Conservation (phyloP, 2,329 filamentous ascomycete genomes). For the Didymella keratinophila region DNA sequence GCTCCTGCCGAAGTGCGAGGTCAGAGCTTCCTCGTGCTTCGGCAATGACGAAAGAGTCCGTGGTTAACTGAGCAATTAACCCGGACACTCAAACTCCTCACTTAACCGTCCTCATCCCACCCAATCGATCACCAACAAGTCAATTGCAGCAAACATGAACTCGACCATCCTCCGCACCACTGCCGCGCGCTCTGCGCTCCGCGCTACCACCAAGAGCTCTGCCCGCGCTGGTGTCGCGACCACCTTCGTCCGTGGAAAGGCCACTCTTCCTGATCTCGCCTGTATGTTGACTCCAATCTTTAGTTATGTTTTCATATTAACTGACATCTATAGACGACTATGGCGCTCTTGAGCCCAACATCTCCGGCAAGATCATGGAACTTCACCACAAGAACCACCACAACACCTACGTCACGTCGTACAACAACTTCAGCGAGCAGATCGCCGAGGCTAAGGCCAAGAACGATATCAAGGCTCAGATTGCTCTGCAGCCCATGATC, state of each 20-base stretch:
- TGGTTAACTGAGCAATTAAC: slow-evolving; percentile 18
- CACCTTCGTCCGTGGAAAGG: slow-evolving; percentile 85
- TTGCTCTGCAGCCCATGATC: slow-evolving; percentile 65
- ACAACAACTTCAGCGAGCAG: slow-evolving; percentile 81
- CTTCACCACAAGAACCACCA: slow-evolving; percentile 95
- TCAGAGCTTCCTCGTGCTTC: slow-evolving; percentile 7
- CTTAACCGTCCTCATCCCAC: slow-evolving; percentile 3
- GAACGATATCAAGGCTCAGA: slow-evolving; percentile 62
- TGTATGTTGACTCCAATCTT: slow-evolving; percentile 61
- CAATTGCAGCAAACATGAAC: slow-evolving; percentile 67
- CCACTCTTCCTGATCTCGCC: slow-evolving; percentile 86
- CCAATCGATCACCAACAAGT: slow-evolving; percentile 33
- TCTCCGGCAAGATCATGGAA: slow-evolving; percentile 95
- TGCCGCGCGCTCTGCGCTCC: slow-evolving; percentile 74
- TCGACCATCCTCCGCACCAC: slow-evolving; percentile 76
- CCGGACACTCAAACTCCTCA: not conserved
- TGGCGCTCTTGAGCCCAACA: slow-evolving; percentile 83
- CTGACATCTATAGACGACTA: slow-evolving; percentile 77
- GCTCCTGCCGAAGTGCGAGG: slow-evolving; percentile 14
- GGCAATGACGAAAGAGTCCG: slow-evolving; percentile 40
- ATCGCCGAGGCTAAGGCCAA: slow-evolving; percentile 65
- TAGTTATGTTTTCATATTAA: slow-evolving; percentile 12
- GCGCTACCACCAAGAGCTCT: slow-evolving; percentile 69
- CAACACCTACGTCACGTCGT: slow-evolving; percentile 89
- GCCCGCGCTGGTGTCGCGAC: slow-evolving; percentile 71